Evolutionary conservation across 495 filamentous ascomycete genomes (phyloP), one percentile per base, ranked within the genome.

Genomic region (Oidiodendron maius): DNA sequence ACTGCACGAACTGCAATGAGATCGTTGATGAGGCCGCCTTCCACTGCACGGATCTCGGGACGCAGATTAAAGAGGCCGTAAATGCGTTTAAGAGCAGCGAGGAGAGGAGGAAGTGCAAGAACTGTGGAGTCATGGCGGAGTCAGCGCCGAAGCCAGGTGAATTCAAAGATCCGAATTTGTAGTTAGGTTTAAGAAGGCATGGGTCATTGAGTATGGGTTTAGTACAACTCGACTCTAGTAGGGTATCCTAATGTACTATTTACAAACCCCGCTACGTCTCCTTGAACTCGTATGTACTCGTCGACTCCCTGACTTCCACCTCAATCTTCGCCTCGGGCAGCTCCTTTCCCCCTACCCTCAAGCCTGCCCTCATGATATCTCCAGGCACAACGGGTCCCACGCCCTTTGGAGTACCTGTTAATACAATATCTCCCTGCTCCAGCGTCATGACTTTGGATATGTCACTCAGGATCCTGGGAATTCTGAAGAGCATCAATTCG

Each of bases 321-420:
- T 91, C 84, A 50, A 97, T 91, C 60, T 72, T 81, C 28, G 84
- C 85, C 69, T 94, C 87, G 66, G 91, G 82, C 16, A 97, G 66
- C 66, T 91, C 89, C 71, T 84, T 82, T 30, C 91, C 93, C 54
- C 75, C 67, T 34, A 96, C 81, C 63, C 78, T 81, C 55, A 96
- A 76, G 15, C 93, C 87, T 16, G 88, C 89, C 46, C 71, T 83
- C 84, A 98, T 88, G 15, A 91, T 74, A 74, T 98, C 94, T 1
- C 93, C 93, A 2, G 85, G 78, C 42, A 78, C 75, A 11, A 97
- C 91, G 17, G 78, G 74, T 1, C 93, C 93, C 24, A 97, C 94
- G 9, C 93, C 93, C 76, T 97, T 97, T 34, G 93, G 93, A 40
- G 93, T 98, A 34, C 93, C 93, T 22, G 93, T 97, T 54, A 98